Base-by-base conservation (phyloP, 139 green algal species). In the Mesotaenium endlicherianum region DNA sequence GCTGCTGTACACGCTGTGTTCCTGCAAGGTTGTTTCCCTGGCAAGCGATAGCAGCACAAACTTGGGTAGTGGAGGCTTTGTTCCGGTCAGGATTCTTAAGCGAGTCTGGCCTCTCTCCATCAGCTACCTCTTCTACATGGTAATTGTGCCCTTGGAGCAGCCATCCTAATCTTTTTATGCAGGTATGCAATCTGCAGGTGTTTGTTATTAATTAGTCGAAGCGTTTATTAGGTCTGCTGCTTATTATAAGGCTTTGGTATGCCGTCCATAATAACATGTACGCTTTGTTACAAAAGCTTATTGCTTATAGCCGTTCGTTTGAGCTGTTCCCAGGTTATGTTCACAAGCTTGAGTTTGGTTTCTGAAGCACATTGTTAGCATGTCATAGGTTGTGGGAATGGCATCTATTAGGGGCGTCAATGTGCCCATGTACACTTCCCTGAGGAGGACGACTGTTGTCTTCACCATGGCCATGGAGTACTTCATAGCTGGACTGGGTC, bases 391-490 rank as follows among this genome's bases (percentile, higher is more conserved):
- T 8, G 38, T 89, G n/a, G 67, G 75, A 16, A 89, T 89, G 85
- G 68, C 45, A 16, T 47, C 53, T 36, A 71, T 89, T 31, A 30
- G 80, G 6, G 86, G 80, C 8, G 86, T 90, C 1, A 85, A 70
- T 71, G 45, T 90, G 17, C 80, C 86, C 42, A 90, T 90, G 80
- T 90, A 90, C 86, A 87, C 80, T 26, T 77, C 86, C 0, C 86
- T 90, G 55, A 57, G 86, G 45, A 72, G 86, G 39, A 90, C 86
- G 14, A 87, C 86, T 2, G 80, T 83, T 5, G 86, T 80, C 14
- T 90, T 90, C 74, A 90, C 86, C 11, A 87, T 90, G 80, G 31
- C 41, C 1, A 67, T 60, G 17, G 80, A 90, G 69, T 86, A 69
- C 64, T 40, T 86, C 45, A 43, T 86, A 1, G 77, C 67, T 14